Evolutionary conservation across 768 basidiomycete genomes (phyloP).

Genomic region (Phylloporus scabripes): DNA sequence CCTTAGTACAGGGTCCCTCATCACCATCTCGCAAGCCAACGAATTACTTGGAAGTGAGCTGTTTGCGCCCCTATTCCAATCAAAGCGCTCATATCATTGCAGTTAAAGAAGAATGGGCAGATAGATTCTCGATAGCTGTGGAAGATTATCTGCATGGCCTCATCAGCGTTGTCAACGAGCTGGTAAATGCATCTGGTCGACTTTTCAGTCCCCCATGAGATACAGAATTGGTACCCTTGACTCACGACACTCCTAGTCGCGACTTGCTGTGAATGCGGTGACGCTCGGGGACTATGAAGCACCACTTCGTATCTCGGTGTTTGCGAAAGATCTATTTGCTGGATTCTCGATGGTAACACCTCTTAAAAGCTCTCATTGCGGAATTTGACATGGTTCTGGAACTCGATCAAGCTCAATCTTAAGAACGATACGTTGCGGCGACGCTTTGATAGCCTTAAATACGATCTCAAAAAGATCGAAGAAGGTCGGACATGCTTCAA

Average conservation of each 20-base stretch:
- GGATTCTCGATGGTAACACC: slow-evolving; percentile 71
- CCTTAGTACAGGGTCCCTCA: slow-evolving; percentile 51
- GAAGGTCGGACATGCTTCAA: slow-evolving; percentile 50
- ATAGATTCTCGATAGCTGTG: slow-evolving; percentile 53
- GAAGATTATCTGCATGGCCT: slow-evolving; percentile 83
- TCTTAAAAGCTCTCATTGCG: neutral
- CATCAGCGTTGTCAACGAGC: slow-evolving; percentile 72
- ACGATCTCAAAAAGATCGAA: slow-evolving; percentile 85
- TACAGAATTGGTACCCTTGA: neutral
- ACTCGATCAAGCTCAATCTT: slow-evolving; percentile 57
- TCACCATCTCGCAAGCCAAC: slow-evolving; percentile 48
- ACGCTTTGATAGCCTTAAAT: slow-evolving; percentile 77
- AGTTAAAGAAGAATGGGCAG: slow-evolving; percentile 71
- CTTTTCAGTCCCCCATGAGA: neutral
- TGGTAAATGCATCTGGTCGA: slow-evolving; percentile 42
- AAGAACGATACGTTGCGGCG: slow-evolving; percentile 75
- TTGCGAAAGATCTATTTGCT: slow-evolving; percentile 77
- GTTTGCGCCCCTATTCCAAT: slow-evolving; percentile 1
- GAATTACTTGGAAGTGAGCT: slow-evolving; percentile 63
- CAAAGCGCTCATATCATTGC: slow-evolving; percentile 4
- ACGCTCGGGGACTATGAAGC: slow-evolving; percentile 77
- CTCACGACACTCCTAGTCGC: slow-evolving; percentile 45
- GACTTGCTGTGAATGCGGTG: slow-evolving; percentile 76
- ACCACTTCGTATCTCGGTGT: slow-evolving; percentile 69
- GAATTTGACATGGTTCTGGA: slow-evolving; percentile 3